A percentile compares a stretch with the other conserved stretches of the same genome.
Evolutionary conservation across 1,139 yeast species (phyloP).

Genomic region (Saccharomyces pastorianus): DNA sequence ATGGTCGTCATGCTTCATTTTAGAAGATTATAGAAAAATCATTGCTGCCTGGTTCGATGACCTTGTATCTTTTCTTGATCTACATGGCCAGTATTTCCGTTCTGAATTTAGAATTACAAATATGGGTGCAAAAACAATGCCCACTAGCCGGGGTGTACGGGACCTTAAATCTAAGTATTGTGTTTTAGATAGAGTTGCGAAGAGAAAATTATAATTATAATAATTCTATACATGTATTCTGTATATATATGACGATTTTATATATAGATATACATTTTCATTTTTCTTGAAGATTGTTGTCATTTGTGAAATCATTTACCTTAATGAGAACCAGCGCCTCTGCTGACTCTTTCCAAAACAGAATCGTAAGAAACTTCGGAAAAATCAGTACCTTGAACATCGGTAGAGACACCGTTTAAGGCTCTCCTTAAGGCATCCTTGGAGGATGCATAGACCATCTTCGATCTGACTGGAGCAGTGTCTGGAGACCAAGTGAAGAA

Average conservation of each 20-base stretch:
- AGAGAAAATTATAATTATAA: neutral
- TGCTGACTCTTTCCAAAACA: constrained; percentile 82
- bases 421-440: constrained; percentile 97
- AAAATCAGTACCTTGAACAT: constrained; percentile 95
- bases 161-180: neutral
- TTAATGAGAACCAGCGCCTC: constrained; percentile 63
- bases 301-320: neutral
- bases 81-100: neutral
- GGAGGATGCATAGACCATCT: constrained; percentile 97
- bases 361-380: constrained; percentile 93
- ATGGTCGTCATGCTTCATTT: neutral
- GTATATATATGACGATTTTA: neutral
- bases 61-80: neutral
- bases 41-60: neutral
- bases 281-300: neutral
- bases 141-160: neutral
- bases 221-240: neutral
- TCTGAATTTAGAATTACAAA: neutral
- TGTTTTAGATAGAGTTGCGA: neutral
- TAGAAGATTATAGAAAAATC: neutral
- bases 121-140: neutral
- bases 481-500: constrained; percentile 98
- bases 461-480: constrained; percentile 85
- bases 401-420: constrained; percentile 86
- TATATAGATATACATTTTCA: neutral